These are phyloP conservation scores for Cladophialophora immunda DNA, from an alignment of 2,329 filamentous ascomycete species.

Conservation along the genomic window DNA sequence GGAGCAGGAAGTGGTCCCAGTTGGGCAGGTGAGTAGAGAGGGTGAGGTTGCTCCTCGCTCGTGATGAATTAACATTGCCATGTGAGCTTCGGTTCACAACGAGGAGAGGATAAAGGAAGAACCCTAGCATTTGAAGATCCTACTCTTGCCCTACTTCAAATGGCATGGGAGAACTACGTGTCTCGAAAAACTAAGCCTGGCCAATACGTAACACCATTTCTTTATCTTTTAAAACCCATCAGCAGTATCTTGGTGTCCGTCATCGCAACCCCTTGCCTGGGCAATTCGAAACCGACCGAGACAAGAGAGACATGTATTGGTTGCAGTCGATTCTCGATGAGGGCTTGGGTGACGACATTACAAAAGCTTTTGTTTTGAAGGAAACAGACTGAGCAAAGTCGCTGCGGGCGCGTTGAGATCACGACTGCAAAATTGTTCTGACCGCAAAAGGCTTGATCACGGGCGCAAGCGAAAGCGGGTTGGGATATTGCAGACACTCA, in stretches of 20 bases:
- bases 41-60: slow-evolving; percentile 1
- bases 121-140: not conserved
- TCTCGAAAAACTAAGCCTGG: not conserved
- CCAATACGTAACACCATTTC: not conserved
- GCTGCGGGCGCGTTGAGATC: too few relatives aligned
- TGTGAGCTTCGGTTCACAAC: not conserved
- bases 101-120: not conserved
- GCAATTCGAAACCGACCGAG: not conserved
- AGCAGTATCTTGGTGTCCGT: not conserved
- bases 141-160: not conserved
- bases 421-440: too few relatives aligned
- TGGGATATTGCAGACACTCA: too few relatives aligned
- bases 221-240: not conserved
- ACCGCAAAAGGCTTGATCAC: too few relatives aligned
- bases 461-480: too few relatives aligned
- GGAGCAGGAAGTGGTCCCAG: slow-evolving; percentile 23
- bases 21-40: slow-evolving; percentile 18
- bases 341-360: too few relatives aligned
- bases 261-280: not conserved
- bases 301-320: not conserved
- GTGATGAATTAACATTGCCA: not conserved
- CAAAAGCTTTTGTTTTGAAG: too few relatives aligned
- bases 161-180: not conserved
- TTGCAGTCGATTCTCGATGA: not conserved
- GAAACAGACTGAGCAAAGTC: too few relatives aligned